Evolutionary conservation across 2,329 filamentous ascomycete genomes (phyloP), one percentile per base, ranked within the genome.

Genomic region (Dendrostoma leiphaemia): DNA sequence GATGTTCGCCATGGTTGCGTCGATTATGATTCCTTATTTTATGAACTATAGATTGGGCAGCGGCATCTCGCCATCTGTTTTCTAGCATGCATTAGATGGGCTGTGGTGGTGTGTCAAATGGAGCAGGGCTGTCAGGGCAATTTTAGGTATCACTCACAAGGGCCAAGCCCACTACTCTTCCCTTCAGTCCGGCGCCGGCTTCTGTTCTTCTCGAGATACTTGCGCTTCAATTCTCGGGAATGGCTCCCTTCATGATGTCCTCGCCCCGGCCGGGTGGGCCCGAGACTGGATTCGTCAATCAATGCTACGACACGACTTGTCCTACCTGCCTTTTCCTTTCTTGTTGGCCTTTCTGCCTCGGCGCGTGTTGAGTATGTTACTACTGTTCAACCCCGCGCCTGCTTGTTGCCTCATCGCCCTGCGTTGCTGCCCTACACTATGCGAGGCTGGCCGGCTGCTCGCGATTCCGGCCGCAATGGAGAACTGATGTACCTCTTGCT

Each of bases 1-100:
- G 17, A 40, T n/a, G 35, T 24, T 37, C 21, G n/a, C 21, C 13
- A 47, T 23, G 44, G 28, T n/a, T 47, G 44, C 26, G 28, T 8
- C 28, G 31, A 21, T n/a, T 21, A 28, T 17, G 45, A 37, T 35
- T 48, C 13, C 49, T 49, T 24, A 38, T 44, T 37, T 26, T 12
- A 48, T 19, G 35, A 28, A 23, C 17, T 32, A 47, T 44, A 50
- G 29, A 54, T 43, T 40, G 44, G 52, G 52, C 43, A 46, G 31
- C 29, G 52, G 55, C 55, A 44, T 51, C 48, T 13, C 43, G 41
- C 38, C 31, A 51, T 17, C 19, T 51, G 32, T 23, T 32, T 29
- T 41, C 34, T 6, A 44, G 38, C 48, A 35, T 49, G 55, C 52
- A 55, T 55, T 44, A 45, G 52, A 51, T 48, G 52, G 38, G 43